Evolutionary conservation across 2,329 filamentous ascomycete genomes (phyloP), one percentile per base, ranked within the genome.

Genomic region (Elsinoe arachidis): DNA sequence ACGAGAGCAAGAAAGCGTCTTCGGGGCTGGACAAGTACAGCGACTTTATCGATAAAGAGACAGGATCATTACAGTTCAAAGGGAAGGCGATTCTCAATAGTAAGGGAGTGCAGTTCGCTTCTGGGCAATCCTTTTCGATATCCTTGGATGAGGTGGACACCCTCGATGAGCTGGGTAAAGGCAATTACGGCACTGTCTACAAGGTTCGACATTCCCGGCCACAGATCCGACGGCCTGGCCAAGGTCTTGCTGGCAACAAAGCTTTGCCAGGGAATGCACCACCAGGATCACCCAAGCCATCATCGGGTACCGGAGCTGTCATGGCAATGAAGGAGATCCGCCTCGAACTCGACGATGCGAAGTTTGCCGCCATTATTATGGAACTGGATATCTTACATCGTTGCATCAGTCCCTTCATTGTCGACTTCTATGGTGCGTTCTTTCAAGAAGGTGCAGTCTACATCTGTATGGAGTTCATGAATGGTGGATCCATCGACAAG

Each of bases 251-350:
- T 49, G 82, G 82, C 17, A 84, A 82, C 67, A 79, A 82, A 64
- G 72, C 74, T 72, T 76, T 15, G 80, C 80, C 56, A 59, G 62
- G 34, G 57, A 60, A 15, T 57, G 58, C 34, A 55, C 60, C 6
- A 67, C 68, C 26, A 21, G 49, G 35, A 21, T 47, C 41, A 15
- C 54, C 54, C 38, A 43, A 35, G 14, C 21, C 43, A 9, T 44
- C 74, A 3, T 82, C 81, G 43, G 77, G 76, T 0, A 85, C 84
- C 0, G 90, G 92, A 15, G 82, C 88, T 52, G 79, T 96, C 59
- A 97, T 99, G 93, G 93, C 93, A 12, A 99, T 99, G 93, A 99
- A 99, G 71, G 93, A 99, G 73, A 95, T 99, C 65, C 84, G 93
- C 17, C 78, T 99, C 9, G 93, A 99, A 71, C 78, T 99, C 55